phyloP scores from a whole-genome alignment of 352 stramenopile species.

The Phytophthora tentaculata region DNA sequence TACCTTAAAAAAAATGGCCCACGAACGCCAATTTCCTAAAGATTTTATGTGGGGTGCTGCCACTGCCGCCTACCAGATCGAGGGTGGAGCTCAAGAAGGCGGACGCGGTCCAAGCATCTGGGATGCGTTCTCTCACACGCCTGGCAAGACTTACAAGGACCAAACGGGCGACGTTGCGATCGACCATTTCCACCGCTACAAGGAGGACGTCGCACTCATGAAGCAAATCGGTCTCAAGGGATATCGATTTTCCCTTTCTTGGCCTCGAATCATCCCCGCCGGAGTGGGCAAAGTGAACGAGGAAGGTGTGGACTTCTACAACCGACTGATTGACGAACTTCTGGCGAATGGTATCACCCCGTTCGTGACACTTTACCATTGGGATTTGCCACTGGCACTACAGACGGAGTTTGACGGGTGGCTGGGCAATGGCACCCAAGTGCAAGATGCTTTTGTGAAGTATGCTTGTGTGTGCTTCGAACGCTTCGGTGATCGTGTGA shows the following conservation, averaged over 20 bases:
- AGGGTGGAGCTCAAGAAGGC: constrained; percentile 85
- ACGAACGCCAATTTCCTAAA: constrained; percentile 50
- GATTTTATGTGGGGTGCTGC: constrained; percentile 87
- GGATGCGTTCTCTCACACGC: constrained; percentile 86
- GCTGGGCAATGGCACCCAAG: constrained; percentile 37
- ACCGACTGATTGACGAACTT: constrained; percentile 88
- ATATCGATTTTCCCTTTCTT: constrained; percentile 93
- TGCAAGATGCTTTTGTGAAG: constrained; percentile 62
- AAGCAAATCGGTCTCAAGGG: constrained; percentile 86
- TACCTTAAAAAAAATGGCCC: too few relatives aligned
- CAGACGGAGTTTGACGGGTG: constrained; percentile 83
- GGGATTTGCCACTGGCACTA: constrained; percentile 48
- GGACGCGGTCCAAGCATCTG: constrained; percentile 88
- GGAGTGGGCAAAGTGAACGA: constrained; percentile 82
- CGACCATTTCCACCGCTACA: constrained; percentile 92
- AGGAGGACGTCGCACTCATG: constrained; percentile 94
- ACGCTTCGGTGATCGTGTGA: constrained; percentile 91
- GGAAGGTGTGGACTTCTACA: constrained; percentile 91
- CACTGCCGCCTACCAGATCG: constrained; percentile 93
- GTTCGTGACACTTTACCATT: constrained; percentile 93
- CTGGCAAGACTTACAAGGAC: constrained; percentile 67
- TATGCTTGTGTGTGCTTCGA: constrained; percentile 92
- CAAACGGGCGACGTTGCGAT: constrained; percentile 88
- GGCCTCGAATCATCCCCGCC: constrained; percentile 92
- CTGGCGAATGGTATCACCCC: constrained; percentile 85